phyloP scores from a whole-genome alignment of 169 alveolate species.

The Amoebophrya sp. region DNA sequence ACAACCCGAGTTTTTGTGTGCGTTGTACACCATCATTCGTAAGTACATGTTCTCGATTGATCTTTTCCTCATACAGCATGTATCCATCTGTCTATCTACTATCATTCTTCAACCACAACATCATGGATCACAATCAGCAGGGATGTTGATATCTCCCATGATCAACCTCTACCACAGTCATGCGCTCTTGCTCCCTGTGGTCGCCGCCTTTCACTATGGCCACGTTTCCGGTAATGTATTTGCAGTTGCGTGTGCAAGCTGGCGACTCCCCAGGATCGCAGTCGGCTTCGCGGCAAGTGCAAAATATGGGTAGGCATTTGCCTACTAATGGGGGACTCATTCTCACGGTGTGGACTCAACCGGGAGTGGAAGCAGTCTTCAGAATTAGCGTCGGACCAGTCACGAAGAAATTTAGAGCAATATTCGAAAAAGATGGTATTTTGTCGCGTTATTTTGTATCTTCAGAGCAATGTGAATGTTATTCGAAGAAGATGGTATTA shows the following conservation, averaged over 20 bases:
- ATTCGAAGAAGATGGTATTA: too few species aligned
- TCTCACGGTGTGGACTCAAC: constrained; percentile 10
- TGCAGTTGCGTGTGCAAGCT: constrained; percentile 19
- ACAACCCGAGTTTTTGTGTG: too few species aligned
- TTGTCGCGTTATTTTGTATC: too few species aligned
- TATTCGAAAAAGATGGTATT: background rate
- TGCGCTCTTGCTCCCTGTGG: background rate
- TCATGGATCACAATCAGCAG: too few species aligned
- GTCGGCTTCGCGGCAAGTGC: constrained; percentile 13
- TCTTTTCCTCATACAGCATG: too few species aligned
- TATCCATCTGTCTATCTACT: too few species aligned
- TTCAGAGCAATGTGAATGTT: too few species aligned
- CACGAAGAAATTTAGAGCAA: background rate
- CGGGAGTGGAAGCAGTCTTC: constrained; percentile 20
- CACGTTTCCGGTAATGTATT: background rate
- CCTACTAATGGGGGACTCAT: background rate
- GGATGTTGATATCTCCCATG: too few species aligned
- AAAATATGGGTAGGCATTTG: background rate
- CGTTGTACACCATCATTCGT: too few species aligned
- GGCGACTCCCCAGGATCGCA: constrained; percentile 4
- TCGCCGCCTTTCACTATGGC: constrained; percentile 3
- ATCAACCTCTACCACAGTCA: too few species aligned
- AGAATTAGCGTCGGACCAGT: background rate
- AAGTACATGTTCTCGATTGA: too few species aligned
- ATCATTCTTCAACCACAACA: too few species aligned